Percentiles rank a stretch among this genome's conserved stretches.
phyloP scores from a whole-genome alignment of 1,139 yeast genomes.

The Trichomonascaceae sp. region DNA sequence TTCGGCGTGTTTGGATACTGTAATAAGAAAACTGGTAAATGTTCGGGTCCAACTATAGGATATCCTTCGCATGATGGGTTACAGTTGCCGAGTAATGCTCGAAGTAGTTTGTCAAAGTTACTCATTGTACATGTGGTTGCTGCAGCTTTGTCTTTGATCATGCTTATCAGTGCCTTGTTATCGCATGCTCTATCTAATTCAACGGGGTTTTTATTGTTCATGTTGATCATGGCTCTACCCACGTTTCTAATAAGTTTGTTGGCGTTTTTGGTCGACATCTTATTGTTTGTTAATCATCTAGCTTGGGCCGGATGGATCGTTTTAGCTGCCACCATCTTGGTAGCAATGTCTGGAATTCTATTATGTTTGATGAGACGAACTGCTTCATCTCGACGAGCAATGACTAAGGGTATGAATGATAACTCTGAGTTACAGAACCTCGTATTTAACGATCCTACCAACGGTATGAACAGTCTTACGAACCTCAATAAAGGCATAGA shows the following conservation, averaged over 20 bases:
- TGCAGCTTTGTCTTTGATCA: conserved; percentile 62
- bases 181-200: conserved; percentile 37
- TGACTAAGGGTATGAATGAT: conserved; percentile 27
- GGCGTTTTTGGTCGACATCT: conserved; percentile 49
- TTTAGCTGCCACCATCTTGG: conserved; percentile 40
- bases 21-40: conserved; percentile 36
- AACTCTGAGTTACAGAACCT: conserved; percentile 23
- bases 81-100: conserved; percentile 49
- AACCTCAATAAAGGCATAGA: conserved; percentile 12
- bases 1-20: conserved; percentile 92
- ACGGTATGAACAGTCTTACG: conserved; percentile 8
- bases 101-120: conserved; percentile 62
- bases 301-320: conserved; percentile 53
- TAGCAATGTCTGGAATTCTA: conserved; percentile 38
- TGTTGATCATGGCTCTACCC: conserved; percentile 41
- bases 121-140: conserved; percentile 79
- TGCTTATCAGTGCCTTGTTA: conserved; percentile 36
- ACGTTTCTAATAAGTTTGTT: conserved; percentile 44
- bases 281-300: conserved; percentile 47
- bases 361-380: conserved; percentile 49
- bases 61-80: conserved; percentile 40
- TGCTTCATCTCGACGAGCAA: conserved; percentile 42
- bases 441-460: conserved; percentile 13
- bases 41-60: conserved; percentile 49
- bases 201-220: conserved; percentile 34